A percentile compares a stretch with the other conserved stretches of the same genome.
phyloP scores from a whole-genome alignment of 169 alveolate species.

The Amoebophrya sp. region DNA sequence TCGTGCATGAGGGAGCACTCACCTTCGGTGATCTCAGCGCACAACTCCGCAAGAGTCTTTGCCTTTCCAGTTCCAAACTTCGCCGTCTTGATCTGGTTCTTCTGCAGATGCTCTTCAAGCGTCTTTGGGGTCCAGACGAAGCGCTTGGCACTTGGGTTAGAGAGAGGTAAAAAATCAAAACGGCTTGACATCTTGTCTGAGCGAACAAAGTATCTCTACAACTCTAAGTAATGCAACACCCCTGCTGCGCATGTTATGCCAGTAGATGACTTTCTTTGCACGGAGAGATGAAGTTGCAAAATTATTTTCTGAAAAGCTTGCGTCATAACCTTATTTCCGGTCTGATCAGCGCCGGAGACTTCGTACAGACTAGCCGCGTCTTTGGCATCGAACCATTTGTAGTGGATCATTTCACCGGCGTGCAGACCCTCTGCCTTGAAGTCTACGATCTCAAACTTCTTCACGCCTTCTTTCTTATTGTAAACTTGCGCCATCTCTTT shows the following conservation, averaged over 20 bases:
- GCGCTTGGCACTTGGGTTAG: neutral
- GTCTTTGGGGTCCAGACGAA: neutral
- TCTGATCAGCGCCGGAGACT: neutral
- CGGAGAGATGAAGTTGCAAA: too few relatives aligned
- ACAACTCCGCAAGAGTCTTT: neutral
- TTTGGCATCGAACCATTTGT: neutral
- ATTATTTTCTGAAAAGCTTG: too few relatives aligned
- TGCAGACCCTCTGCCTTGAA: neutral
- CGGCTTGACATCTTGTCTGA: too few relatives aligned
- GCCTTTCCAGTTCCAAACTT: neutral
- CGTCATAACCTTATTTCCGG: neutral
- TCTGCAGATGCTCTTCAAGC: neutral
- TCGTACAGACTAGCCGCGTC: neutral
- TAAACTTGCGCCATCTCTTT: neutral
- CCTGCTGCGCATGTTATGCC: too few relatives aligned
- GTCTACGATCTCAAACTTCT: neutral
- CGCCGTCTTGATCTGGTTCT: neutral
- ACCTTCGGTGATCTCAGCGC: neutral
- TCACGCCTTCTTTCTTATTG: neutral
- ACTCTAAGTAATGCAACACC: too few relatives aligned
- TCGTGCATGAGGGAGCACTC: neutral
- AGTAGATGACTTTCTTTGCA: too few relatives aligned
- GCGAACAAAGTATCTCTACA: too few relatives aligned
- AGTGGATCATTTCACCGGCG: neutral
- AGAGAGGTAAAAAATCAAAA: too few relatives aligned